These are phyloP conservation scores for Domatiomyces globalis DNA, from an alignment of 2,329 filamentous ascomycete genomes.

Conservation along the genomic window DNA sequence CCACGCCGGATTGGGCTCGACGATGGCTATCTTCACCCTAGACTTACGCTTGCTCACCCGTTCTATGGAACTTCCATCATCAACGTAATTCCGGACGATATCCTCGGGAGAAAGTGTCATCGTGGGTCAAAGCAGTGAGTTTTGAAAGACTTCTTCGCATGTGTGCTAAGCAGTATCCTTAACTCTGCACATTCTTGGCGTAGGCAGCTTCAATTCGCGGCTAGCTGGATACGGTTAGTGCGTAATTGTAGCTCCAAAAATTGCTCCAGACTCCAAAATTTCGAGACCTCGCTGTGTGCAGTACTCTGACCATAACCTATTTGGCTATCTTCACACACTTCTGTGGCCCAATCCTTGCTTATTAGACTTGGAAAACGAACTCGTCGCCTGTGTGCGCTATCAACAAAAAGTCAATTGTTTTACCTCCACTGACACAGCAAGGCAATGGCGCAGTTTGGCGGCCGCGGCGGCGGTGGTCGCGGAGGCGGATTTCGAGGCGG, in stretches of 20 bases:
- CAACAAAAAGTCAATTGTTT: background rate
- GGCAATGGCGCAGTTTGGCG: background rate
- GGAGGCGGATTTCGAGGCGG: background rate
- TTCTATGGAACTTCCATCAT: slow-evolving; percentile 4
- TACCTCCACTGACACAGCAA: background rate
- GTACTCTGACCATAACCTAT: background rate
- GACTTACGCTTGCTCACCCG: slow-evolving; percentile 2
- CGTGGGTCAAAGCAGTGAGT: background rate
- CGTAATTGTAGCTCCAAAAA: background rate
- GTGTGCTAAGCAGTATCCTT: too few relatives aligned
- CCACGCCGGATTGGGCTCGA: slow-evolving; percentile 19
- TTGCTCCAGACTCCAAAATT: background rate
- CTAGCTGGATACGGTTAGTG: background rate
- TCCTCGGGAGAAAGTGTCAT: slow-evolving; percentile 4
- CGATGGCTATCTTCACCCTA: slow-evolving; percentile 13
- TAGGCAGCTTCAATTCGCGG: background rate
- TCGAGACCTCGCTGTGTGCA: background rate
- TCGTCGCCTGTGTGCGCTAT: background rate
- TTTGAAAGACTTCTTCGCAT: background rate
- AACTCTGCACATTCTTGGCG: background rate
- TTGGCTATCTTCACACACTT: background rate
- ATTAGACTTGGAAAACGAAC: background rate
- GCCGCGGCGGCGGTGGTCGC: background rate
- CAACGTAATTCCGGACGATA: slow-evolving; percentile 3
- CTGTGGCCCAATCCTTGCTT: background rate